Evolutionary conservation across 306 rosid species (phyloP).

Genomic region (Sphenostylis stenocarpa): DNA sequence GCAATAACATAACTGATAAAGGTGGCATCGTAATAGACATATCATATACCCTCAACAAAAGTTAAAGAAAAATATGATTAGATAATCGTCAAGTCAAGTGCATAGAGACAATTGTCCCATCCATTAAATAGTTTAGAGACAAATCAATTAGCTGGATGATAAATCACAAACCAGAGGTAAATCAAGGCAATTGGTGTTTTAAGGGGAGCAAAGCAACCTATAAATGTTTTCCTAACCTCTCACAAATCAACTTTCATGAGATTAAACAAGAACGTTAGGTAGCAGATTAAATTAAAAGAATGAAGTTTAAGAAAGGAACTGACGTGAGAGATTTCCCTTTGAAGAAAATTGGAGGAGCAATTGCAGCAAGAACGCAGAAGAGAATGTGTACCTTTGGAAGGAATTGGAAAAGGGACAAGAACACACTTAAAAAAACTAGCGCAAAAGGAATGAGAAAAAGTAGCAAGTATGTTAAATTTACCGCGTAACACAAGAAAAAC

Average conservation of each 20-base stretch:
- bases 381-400: slow-evolving; percentile 61
- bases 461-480: slow-evolving; percentile 32
- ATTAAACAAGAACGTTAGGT: slow-evolving; percentile 11
- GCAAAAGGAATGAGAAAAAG: slow-evolving; percentile 20
- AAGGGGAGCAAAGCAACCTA: not conserved
- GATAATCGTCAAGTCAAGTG: not conserved
- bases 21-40: not conserved
- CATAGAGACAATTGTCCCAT: not conserved
- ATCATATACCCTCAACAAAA: too few species aligned
- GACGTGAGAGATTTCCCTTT: slow-evolving; percentile 85
- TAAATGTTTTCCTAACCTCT: not conserved
- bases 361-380: slow-evolving; percentile 69
- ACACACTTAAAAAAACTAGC: not conserved
- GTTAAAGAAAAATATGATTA: not conserved
- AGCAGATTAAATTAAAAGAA: slow-evolving; percentile 17
- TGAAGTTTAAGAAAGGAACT: slow-evolving; percentile 38
- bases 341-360: slow-evolving; percentile 86
- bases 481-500: slow-evolving; percentile 79
- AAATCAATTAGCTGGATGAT: not conserved
- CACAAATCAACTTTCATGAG: not conserved
- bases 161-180: not conserved
- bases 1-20: not conserved
- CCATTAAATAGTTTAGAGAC: not conserved
- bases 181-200: not conserved
- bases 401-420: slow-evolving; percentile 22